Evolutionary conservation across 805 yeast genomes (phyloP).

Genomic region (Ogataea salicorniae): DNA sequence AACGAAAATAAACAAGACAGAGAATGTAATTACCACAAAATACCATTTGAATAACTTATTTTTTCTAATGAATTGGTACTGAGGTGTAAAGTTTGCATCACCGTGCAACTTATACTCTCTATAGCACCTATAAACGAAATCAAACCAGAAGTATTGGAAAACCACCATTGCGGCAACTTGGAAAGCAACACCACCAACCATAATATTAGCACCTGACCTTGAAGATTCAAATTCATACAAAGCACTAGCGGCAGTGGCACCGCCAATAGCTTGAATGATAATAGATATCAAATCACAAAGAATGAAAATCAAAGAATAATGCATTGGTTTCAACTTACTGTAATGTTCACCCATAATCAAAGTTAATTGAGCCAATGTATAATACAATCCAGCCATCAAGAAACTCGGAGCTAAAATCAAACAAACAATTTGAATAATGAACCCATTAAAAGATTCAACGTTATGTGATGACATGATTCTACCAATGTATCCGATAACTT

Average conservation of each 20-base stretch:
- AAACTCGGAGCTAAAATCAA: conserved; percentile 80
- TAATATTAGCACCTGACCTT: conserved; percentile 52
- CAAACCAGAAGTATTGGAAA: conserved; percentile 47
- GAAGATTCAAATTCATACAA: conserved; percentile 29
- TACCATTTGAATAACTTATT: conserved; percentile 35
- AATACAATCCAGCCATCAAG: conserved; percentile 80
- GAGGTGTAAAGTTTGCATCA: conserved; percentile 31
- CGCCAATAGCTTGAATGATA: conserved; percentile 69
- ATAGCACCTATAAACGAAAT: conserved; percentile 40
- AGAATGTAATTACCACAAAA: conserved; percentile 40
- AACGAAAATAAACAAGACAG: conserved; percentile 51
- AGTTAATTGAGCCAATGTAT: conserved; percentile 59
- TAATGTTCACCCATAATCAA: conserved; percentile 54
- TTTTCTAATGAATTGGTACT: conserved; percentile 32
- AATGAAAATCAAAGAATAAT: conserved; percentile 61
- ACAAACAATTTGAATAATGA: conserved; percentile 58
- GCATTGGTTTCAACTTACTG: conserved; percentile 51
- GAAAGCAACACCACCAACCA: conserved; percentile 74
- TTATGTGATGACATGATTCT: conserved; percentile 44
- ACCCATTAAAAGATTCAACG: conserved; percentile 34
- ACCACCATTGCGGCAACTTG: conserved; percentile 68
- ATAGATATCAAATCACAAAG: conserved; percentile 60
- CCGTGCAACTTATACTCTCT: conserved; percentile 23
- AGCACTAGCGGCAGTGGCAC: conserved; percentile 59
- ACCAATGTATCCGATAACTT: conserved; percentile 64